Conservation (phyloP, 2,329 filamentous ascomycete genomes). For the Colletotrichum sojae region DNA sequence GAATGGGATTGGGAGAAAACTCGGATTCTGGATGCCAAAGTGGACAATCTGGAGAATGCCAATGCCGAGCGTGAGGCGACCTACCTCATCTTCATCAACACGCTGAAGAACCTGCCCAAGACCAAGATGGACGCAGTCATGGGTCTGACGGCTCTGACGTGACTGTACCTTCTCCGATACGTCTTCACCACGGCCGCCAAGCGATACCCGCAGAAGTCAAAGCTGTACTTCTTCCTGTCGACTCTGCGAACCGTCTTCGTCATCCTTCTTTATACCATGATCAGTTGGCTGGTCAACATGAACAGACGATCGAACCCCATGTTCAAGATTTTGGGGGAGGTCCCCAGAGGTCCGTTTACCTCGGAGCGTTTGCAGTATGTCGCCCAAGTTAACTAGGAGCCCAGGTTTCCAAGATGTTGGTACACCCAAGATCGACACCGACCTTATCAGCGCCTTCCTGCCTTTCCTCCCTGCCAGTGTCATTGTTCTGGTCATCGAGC, state of each 20-base stretch:
- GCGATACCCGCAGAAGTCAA: slow-evolving; percentile 77
- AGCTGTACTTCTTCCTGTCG: slow-evolving; percentile 87
- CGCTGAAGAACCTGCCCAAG: slow-evolving; percentile 77
- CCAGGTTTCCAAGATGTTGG: slow-evolving; percentile 83
- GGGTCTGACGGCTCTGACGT: slow-evolving; percentile 83
- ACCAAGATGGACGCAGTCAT: slow-evolving; percentile 85
- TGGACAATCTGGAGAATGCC: slow-evolving; percentile 25
- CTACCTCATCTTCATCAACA: slow-evolving; percentile 88
- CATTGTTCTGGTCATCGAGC: slow-evolving; percentile 96
- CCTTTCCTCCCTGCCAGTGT: slow-evolving; percentile 85
- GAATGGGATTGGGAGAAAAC: slow-evolving; percentile 15
- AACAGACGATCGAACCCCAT: slow-evolving; percentile 72
- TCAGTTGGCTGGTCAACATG: slow-evolving; percentile 88
- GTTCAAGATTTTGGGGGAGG: slow-evolving; percentile 81
- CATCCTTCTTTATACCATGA: slow-evolving; percentile 91
- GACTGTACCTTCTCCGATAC: slow-evolving; percentile 83
- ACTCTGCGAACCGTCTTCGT: slow-evolving; percentile 93
- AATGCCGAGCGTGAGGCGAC: slow-evolving; percentile 73
- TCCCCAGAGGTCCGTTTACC: slow-evolving; percentile 77
- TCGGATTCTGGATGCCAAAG: slow-evolving; percentile 15
- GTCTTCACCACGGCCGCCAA: slow-evolving; percentile 76
- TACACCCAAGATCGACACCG: slow-evolving; percentile 76
- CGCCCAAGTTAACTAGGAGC: slow-evolving; percentile 4
- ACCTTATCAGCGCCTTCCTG: slow-evolving; percentile 78
- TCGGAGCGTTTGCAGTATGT: neutral